Base-by-base conservation (phyloP, 495 filamentous ascomycete species). In the Symbiotaphrina buchneri region DNA sequence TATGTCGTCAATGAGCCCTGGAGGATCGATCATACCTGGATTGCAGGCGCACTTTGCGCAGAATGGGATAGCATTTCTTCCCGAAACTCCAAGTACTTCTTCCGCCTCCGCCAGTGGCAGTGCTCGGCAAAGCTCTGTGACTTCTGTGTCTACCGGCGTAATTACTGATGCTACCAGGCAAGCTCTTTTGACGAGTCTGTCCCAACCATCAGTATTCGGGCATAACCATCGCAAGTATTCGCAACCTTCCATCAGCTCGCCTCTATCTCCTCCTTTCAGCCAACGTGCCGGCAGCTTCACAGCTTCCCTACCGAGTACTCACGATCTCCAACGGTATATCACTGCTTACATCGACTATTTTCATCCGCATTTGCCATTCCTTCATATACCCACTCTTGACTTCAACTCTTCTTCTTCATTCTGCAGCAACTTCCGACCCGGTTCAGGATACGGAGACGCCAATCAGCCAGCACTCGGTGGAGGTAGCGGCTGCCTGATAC, bases 101-200 rank as follows among this genome's bases (percentile, higher is more conserved):
- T 53, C 58, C 7, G 48, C 68, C 14, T 78, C 75, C 24, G 63
- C 76, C 37, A 67, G 61, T 52, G 61, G 59, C 47, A 68, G 56
- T 53, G 52, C 57, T 30, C 55, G 62, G 43, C 63, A 74, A 43
- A 63, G 68, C 51, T 71, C 70, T 36, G 58, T 77, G 29, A 62
- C 67, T 34, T 61, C 71, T 35, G 49, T 63, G 36, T 74, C 70
- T 34, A 68, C 70, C 31, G 74, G 75, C 53, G 71, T 84, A 39
- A 85, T 97, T 52, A 90, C 85, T 44, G 90, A 97, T 57, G 70
- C 77, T 47, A 95, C 85, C 37, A 69, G 87, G 53, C 74, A 78
- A 56, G 70, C 84, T 46, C 64, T 94, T 54, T 53, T 92, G 49
- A 61, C 65, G 41, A 81, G 74, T 39, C 68, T 95, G 38, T 74